Percentiles rank a stretch among this genome's conserved stretches.
phyloP scores from a whole-genome alignment of 116 monocot genomes.

The Dioscorea cayenensis region DNA sequence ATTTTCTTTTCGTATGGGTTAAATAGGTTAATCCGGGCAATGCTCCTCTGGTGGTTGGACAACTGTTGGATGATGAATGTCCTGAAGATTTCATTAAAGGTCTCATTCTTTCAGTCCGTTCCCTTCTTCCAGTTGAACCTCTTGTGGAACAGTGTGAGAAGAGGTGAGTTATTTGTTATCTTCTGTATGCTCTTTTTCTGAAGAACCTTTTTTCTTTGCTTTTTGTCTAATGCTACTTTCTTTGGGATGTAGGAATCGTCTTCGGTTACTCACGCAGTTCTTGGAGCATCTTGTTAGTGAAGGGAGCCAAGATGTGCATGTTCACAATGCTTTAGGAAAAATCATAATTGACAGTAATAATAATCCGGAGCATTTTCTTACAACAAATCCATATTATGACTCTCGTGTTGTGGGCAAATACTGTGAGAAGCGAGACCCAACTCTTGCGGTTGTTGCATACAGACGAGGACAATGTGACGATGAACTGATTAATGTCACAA shows the following conservation, averaged over 20 bases:
- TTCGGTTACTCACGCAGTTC: conserved; percentile 88
- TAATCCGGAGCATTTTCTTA: conserved; percentile 98
- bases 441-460: conserved; percentile 96
- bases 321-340: conserved; percentile 98
- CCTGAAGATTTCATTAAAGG: conserved; percentile 99
- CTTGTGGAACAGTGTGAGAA: conserved; percentile 99
- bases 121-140: conserved; percentile 97
- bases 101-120: conserved; percentile 95
- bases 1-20: neutral
- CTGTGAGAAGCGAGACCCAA: conserved; percentile 98
- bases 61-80: conserved; percentile 97
- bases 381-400: conserved; percentile 97
- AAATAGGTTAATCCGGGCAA: conserved; percentile 90
- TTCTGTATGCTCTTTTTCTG: neutral
- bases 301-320: conserved; percentile 99
- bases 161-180: conserved; percentile 35
- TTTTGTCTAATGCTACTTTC: neutral
- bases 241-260: conserved; percentile 62
- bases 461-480: conserved; percentile 99
- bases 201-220: neutral
- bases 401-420: conserved; percentile 99
- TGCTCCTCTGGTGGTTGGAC: conserved; percentile 95
- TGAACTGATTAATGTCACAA: conserved; percentile 93
- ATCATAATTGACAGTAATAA: conserved; percentile 99
- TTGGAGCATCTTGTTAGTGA: conserved; percentile 99